Evolutionary conservation across 2,329 filamentous ascomycete genomes (phyloP).

Genomic region (Fusarium albosuccineum): DNA sequence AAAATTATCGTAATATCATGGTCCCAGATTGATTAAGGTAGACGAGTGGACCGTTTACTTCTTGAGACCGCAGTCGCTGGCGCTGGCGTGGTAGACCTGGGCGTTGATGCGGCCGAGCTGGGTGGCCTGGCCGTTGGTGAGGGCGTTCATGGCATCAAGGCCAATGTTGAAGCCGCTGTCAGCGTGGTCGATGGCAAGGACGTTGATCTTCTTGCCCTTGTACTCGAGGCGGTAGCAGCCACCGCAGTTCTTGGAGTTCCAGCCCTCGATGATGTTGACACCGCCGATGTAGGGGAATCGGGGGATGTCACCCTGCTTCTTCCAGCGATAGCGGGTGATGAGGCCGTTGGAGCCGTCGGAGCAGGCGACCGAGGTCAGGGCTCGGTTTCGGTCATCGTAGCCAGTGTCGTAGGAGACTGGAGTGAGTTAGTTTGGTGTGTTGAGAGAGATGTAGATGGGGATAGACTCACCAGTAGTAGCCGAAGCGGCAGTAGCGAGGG

Average conservation of each 20-base stretch:
- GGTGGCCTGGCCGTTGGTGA: slow-evolving; percentile 65
- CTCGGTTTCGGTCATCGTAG: slow-evolving; percentile 73
- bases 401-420: slow-evolving; percentile 77
- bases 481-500: slow-evolving; percentile 53
- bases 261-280: slow-evolving; percentile 63
- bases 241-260: slow-evolving; percentile 70
- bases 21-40: not conserved
- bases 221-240: slow-evolving; percentile 70
- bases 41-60: slow-evolving; percentile 10
- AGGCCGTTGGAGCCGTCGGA: slow-evolving; percentile 77
- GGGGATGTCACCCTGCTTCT: slow-evolving; percentile 64
- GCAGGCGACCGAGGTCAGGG: slow-evolving; percentile 72
- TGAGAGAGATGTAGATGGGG: not conserved
- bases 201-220: slow-evolving; percentile 63
- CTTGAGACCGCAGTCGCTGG: slow-evolving; percentile 59
- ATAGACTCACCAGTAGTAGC: slow-evolving; percentile 51
- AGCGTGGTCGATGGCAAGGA: slow-evolving; percentile 69
- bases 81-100: slow-evolving; percentile 57
- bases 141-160: slow-evolving; percentile 66
- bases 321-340: slow-evolving; percentile 71
- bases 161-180: slow-evolving; percentile 67
- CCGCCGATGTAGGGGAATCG: slow-evolving; percentile 69
- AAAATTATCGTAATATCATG: slow-evolving; percentile 24
- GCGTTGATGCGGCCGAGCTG: slow-evolving; percentile 67
- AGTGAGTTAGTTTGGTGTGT: slow-evolving; percentile 25